These are phyloP conservation scores for Podila verticillata DNA, from an alignment of 192 early-diverging fungal species.

Conservation along the genomic window DNA sequence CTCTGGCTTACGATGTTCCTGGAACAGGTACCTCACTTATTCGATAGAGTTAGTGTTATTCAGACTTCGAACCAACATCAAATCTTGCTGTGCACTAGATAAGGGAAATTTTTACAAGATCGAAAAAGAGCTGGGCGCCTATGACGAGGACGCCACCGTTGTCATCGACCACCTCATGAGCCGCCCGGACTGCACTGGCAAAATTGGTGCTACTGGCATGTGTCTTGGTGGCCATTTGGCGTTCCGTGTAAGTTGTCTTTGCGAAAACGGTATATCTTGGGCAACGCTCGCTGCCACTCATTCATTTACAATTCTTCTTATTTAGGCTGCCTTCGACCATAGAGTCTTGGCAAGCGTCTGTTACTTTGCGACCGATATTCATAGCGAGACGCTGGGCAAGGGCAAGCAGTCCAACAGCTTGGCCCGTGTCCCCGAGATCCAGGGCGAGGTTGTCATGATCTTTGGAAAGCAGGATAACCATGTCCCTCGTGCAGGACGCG, in stretches of 20 bases:
- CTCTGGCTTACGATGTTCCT: slow-evolving; percentile 65
- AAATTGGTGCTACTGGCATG: slow-evolving; percentile 68
- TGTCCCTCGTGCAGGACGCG: slow-evolving; percentile 65
- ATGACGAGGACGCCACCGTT: slow-evolving; percentile 68
- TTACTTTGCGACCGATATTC: slow-evolving; percentile 76
- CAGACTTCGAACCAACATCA: background rate
- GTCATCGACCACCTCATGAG: slow-evolving; percentile 58
- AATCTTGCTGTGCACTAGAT: slow-evolving; percentile 35
- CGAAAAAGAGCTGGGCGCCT: slow-evolving; percentile 61
- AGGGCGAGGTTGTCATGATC: slow-evolving; percentile 70
- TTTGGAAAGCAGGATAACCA: slow-evolving; percentile 75
- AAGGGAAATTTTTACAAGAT: slow-evolving; percentile 69
- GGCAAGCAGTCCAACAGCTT: slow-evolving; percentile 60
- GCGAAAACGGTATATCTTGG: background rate
- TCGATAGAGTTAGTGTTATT: background rate
- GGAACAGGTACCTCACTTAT: slow-evolving; percentile 42
- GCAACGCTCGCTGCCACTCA: background rate
- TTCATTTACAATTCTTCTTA: background rate
- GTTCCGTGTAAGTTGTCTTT: slow-evolving; percentile 52
- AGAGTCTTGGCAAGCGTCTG: slow-evolving; percentile 65
- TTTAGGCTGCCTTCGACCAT: slow-evolving; percentile 63
- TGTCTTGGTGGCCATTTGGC: slow-evolving; percentile 69
- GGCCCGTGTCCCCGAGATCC: slow-evolving; percentile 56
- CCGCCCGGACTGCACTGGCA: slow-evolving; percentile 66
- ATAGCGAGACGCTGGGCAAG: slow-evolving; percentile 60